Base-by-base conservation (phyloP, 169 alveolate genomes). In the Cryptosporidium andersoni region DNA sequence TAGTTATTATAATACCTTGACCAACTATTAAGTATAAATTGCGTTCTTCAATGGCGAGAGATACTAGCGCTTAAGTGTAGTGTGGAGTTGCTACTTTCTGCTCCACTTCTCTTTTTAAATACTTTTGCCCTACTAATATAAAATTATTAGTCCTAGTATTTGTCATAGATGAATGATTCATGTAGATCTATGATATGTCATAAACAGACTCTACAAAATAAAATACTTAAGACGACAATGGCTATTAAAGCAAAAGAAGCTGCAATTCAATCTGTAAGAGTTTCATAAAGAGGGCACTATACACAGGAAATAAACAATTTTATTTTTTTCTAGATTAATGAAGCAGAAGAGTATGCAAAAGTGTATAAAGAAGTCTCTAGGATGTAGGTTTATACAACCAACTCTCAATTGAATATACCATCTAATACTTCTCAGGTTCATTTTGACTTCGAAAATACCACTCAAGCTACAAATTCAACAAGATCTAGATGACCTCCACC, bases 361-460 rank as follows among this genome's bases (percentile, higher is more conserved):
- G 64, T 74, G n/a, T 74, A 74, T 34, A 74, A 68, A 58, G 85
- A 74, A 34, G 85, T 74, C 48, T 74, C 85, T 43, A 74, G 85
- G 45, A 74, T 74, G 85, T 74, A 74, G 48, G 85, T 56, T 56
- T 47, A 14, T 37, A 3, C 37, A 2, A 36, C 4, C 7, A 4
- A 36, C 0, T 47, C 47, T 11, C 81, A 39, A 37, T 36, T 53
- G 8, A 39, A 67, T 51, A 3, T n/a, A 25, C 9, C 14, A 67
- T 39, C 36, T 2, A 4, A 14, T 37, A 53, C 63, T 53, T 53
- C 34, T 5, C 49, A 74, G 85, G 85, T 74, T 74, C 45, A 45
- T 74, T 1, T 47, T 56, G 1, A 56, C 55, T 14, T 45, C 85
- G 6, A 74, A 74, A 36, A n/a, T 60, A 4, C 55, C 85, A 8